These are phyloP conservation scores for Fusarium nurragi DNA, from an alignment of 2,329 filamentous ascomycete species.

Conservation along the genomic window DNA sequence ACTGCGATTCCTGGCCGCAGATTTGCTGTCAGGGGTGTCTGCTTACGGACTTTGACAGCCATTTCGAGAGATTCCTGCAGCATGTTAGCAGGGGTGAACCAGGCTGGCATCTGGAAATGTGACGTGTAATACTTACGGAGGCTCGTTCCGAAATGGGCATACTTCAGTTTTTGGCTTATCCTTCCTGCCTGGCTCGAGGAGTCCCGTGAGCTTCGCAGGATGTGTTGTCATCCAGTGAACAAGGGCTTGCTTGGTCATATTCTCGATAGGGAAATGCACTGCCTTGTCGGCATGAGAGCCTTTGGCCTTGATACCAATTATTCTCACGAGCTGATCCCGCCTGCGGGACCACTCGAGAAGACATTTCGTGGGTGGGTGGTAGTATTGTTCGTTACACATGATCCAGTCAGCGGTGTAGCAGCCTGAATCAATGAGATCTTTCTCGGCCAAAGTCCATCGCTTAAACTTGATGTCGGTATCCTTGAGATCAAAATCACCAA, in stretches of 20 bases:
- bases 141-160: slow-evolving; percentile 42
- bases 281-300: slow-evolving; percentile 22
- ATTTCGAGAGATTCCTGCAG: slow-evolving; percentile 38
- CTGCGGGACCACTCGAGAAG: slow-evolving; percentile 46
- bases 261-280: slow-evolving; percentile 22
- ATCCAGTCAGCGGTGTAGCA: slow-evolving; percentile 69
- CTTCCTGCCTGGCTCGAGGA: slow-evolving; percentile 39
- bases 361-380: slow-evolving; percentile 51
- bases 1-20: slow-evolving; percentile 16
- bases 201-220: slow-evolving; percentile 35
- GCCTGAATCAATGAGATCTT: slow-evolving; percentile 69
- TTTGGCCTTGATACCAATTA: slow-evolving; percentile 39
- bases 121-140: slow-evolving; percentile 41
- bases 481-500: slow-evolving; percentile 84
- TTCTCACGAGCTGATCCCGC: slow-evolving; percentile 30
- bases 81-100: slow-evolving; percentile 38
- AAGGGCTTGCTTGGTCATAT: slow-evolving; percentile 21
- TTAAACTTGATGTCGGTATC: slow-evolving; percentile 70
- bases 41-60: slow-evolving; percentile 23
- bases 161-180: slow-evolving; percentile 39
- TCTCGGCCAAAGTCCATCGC: slow-evolving; percentile 75
- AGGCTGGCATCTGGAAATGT: slow-evolving; percentile 17
- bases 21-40: slow-evolving; percentile 19
- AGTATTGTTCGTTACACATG: slow-evolving; percentile 47
- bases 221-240: slow-evolving; percentile 35